Base-by-base conservation (phyloP, 176 grass and related monocot species). In the Bonia amplexicaulis region DNA sequence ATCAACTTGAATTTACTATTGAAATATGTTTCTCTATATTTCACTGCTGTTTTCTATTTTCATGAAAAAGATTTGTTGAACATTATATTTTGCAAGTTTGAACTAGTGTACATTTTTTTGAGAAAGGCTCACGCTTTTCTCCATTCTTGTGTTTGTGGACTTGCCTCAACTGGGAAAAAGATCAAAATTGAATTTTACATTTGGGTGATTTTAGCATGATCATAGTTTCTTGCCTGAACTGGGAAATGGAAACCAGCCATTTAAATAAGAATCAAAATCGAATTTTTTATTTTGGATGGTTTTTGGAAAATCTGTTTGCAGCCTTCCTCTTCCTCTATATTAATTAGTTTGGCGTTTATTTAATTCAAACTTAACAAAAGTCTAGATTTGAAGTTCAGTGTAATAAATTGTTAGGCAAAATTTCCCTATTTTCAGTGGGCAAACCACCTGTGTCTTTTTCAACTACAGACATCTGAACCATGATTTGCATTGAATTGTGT, bases 1-100 rank as follows among this genome's bases (percentile, higher is more conserved):
- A 67, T 73, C 49, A 61, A 33, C 58, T 88, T 90, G 63, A 80
- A 74, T 45, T 80, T 80, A 74, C 25, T 74, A 41, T 82, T 29
- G 47, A 55, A n/a, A 66, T 78, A 65, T 77, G 22, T 22, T 73
- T 40, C 14, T 41, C 6, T 63, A 40, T 25, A 16, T 61, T 85
- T 66, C 62, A 11, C 51, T 42, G 76, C 7, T 78, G 68, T 29
- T 44, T 68, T 86, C 76, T 12, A 47, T 87, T 78, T 15, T 83
- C 69, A 45, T 42, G 23, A 22, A 71, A 69, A 83, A 69, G 1
- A 19, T 58, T 31, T 0, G 12, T 29, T 48, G 52, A 85, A 48
- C 12, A 59, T 78, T 48, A 68, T 78, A 79, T 69, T 51, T 63
- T 76, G 29, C 48, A 77, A 44, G 31, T 44, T 77, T 45, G 15